These are phyloP conservation scores for Beauveria scarabaeidicola DNA, from an alignment of 2,329 filamentous ascomycete species.

Conservation along the genomic window DNA sequence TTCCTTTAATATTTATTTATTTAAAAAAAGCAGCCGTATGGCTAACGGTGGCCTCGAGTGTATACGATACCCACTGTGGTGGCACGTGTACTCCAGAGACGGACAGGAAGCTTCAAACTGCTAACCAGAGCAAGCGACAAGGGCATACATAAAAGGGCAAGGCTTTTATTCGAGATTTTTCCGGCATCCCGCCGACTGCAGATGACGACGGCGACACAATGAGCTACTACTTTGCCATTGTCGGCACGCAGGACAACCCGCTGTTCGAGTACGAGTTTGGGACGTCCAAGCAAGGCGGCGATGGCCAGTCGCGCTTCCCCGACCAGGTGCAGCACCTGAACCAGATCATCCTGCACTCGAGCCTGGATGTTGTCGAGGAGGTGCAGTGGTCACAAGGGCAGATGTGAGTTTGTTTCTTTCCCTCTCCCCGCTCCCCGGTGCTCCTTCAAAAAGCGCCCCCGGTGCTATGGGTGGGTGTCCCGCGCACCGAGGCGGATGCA, in stretches of 20 bases:
- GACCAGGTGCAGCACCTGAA: constrained; percentile 89
- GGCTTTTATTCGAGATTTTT: background rate
- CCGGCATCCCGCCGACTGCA: background rate
- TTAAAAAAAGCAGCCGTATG: too few species aligned
- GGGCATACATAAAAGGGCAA: background rate
- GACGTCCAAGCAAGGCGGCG: constrained; percentile 90
- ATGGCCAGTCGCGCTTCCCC: constrained; percentile 81
- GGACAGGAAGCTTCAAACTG: background rate
- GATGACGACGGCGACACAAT: constrained; percentile 37
- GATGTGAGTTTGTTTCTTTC: constrained; percentile 48
- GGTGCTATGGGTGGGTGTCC: too few species aligned
- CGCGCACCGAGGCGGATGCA: too few species aligned
- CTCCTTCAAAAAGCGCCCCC: too few species aligned
- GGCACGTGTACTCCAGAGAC: background rate
- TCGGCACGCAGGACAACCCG: constrained; percentile 91
- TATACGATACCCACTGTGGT: too few species aligned
- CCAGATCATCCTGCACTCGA: constrained; percentile 93
- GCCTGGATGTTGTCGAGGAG: constrained; percentile 91
- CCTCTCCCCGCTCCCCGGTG: constrained; percentile 15
- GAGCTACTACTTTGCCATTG: constrained; percentile 98
- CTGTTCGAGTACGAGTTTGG: constrained; percentile 97
- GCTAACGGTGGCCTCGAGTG: too few species aligned
- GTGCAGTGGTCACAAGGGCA: constrained; percentile 84
- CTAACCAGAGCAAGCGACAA: background rate
- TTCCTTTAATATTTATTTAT: too few species aligned